Conservation (phyloP, 148 eudicot genomes). For the Rhododendron ovatum region DNA sequence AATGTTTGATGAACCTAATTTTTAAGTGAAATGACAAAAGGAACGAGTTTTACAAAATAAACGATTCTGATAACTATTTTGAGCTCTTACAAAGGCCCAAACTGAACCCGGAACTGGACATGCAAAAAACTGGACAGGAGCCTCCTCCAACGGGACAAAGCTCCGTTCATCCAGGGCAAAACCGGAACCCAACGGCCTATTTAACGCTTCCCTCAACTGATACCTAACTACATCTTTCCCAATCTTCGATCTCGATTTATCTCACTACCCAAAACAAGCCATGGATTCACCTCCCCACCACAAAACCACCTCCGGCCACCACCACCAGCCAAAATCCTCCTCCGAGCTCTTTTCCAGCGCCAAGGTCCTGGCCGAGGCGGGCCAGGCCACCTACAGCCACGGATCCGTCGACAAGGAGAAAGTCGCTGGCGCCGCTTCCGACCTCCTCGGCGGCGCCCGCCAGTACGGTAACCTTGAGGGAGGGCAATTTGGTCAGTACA, state of each 20-base stretch:
- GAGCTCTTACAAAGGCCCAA: too few relatives aligned
- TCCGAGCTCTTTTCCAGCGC: conserved; percentile 47
- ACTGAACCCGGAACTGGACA: neutral
- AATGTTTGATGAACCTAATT: too few relatives aligned
- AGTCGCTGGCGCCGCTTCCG: conserved; percentile 50
- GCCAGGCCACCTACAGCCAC: conserved; percentile 13
- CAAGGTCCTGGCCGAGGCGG: conserved; percentile 48
- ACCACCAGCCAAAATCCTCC: conserved; percentile 14
- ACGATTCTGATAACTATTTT: too few relatives aligned
- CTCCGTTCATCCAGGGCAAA: neutral
- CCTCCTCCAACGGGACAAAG: neutral
- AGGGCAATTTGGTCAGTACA: conserved; percentile 30
- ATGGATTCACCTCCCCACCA: neutral
- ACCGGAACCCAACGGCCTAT: neutral
- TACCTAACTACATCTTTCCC: neutral
- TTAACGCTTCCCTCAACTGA: neutral
- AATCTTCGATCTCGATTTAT: neutral
- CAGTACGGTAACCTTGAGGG: conserved; percentile 40
- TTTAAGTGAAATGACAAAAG: too few relatives aligned
- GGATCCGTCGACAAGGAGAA: conserved; percentile 37
- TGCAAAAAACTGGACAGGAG: too few relatives aligned
- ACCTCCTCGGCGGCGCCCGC: conserved; percentile 39
- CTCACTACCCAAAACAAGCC: neutral
- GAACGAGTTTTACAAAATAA: too few relatives aligned
- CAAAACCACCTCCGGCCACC: neutral